phyloP scores from a whole-genome alignment of 306 rosid species.

The Parietaria judaica region DNA sequence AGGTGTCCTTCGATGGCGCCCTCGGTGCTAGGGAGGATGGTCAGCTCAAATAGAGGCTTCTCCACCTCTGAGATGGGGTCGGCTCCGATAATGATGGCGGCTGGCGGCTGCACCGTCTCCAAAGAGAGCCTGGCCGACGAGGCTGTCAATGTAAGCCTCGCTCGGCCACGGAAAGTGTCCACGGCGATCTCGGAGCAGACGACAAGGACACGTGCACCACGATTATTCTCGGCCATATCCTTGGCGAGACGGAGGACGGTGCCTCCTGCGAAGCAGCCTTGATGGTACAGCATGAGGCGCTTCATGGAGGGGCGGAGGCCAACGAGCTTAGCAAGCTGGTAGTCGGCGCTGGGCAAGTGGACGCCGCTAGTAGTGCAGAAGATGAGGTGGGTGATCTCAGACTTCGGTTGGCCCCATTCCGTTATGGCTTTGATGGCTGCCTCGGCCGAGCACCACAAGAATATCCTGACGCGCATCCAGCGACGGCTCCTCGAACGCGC shows the following conservation, averaged over 20 bases:
- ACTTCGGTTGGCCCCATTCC: conserved; percentile 7
- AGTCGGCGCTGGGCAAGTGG: conserved; percentile 42
- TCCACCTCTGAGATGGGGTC: conserved; percentile 45
- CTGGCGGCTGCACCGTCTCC: conserved; percentile 48
- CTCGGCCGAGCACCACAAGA: neutral
- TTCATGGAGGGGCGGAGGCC: neutral
- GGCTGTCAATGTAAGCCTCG: conserved; percentile 38
- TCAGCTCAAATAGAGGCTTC: conserved; percentile 47
- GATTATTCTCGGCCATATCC: neutral
- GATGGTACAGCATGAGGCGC: neutral
- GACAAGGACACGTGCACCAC: neutral
- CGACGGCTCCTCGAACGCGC: neutral
- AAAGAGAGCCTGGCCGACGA: conserved; percentile 52
- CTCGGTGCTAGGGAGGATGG: conserved; percentile 55
- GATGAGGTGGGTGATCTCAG: conserved; percentile 2
- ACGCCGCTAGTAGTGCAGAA: neutral
- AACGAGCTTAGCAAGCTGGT: neutral
- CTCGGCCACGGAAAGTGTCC: neutral
- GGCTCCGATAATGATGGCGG: conserved; percentile 45
- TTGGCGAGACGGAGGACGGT: neutral
- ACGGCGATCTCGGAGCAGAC: neutral
- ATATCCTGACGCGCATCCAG: neutral
- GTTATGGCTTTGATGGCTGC: neutral
- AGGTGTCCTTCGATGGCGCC: conserved; percentile 56
- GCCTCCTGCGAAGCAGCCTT: neutral